Percentiles rank a stretch among this genome's conserved stretches.
Evolutionary conservation across 176 grass and related monocot genomes (phyloP).

Genomic region (Coix lacrymajobi): DNA sequence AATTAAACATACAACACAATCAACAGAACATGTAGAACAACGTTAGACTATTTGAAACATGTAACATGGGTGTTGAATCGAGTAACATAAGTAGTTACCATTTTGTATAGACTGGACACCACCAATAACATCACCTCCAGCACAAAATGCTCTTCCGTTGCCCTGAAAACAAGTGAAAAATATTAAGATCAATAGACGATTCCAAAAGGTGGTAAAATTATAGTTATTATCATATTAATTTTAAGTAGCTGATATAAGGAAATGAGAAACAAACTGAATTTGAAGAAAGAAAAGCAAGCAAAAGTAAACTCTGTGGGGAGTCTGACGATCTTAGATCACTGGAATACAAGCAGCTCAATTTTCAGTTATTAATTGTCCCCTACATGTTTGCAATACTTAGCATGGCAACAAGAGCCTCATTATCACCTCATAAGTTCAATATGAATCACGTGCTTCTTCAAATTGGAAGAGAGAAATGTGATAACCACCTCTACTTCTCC

Average conservation of each 20-base stretch:
- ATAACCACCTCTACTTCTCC: background rate
- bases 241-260: background rate
- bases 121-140: constrained; percentile 78
- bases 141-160: constrained; percentile 91
- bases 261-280: background rate
- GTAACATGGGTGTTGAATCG: background rate
- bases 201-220: background rate
- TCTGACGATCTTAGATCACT: background rate
- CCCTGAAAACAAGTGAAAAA: constrained; percentile 44
- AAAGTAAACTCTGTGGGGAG: background rate
- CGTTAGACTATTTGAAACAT: background rate
- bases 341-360: background rate
- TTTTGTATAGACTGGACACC: constrained; percentile 29
- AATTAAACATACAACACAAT: constrained; percentile 8
- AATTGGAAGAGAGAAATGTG: background rate
- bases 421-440: background rate
- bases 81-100: constrained; percentile 34
- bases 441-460: background rate
- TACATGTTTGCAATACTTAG: background rate
- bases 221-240: background rate
- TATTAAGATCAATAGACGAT: background rate
- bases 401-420: background rate
- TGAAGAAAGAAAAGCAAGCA: background rate
- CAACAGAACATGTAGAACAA: constrained; percentile 11
- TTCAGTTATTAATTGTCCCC: background rate